phyloP scores from a whole-genome alignment of 2,329 filamentous ascomycete species.

The Fusarium torulosum region DNA sequence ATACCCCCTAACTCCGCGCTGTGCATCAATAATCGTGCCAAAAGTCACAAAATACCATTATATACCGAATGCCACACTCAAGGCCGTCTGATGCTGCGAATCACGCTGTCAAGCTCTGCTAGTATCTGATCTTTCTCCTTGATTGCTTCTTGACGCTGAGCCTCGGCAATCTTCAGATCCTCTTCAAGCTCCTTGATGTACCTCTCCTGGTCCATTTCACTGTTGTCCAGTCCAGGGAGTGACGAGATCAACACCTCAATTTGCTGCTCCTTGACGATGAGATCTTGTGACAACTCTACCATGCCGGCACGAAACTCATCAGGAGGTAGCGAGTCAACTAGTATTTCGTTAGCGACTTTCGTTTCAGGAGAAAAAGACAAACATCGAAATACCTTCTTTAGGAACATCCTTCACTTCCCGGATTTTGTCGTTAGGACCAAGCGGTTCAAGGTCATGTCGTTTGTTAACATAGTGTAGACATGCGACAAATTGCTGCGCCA shows the following conservation, averaged over 20 bases:
- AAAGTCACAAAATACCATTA: background rate
- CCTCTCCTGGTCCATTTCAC: slow-evolving; percentile 79
- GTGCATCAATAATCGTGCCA: slow-evolving; percentile 14
- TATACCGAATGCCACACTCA: slow-evolving; percentile 50
- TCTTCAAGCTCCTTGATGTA: slow-evolving; percentile 74
- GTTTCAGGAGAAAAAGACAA: background rate
- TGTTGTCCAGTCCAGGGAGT: slow-evolving; percentile 82
- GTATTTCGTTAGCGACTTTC: slow-evolving; percentile 5
- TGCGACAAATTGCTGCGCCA: slow-evolving; percentile 76
- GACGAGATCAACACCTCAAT: slow-evolving; percentile 82
- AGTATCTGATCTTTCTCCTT: slow-evolving; percentile 73
- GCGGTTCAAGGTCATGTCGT: slow-evolving; percentile 74
- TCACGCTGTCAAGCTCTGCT: slow-evolving; percentile 70
- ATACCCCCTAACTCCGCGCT: slow-evolving; percentile 42
- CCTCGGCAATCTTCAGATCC: slow-evolving; percentile 73
- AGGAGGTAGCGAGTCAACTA: slow-evolving; percentile 71
- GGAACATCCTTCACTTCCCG: slow-evolving; percentile 68
- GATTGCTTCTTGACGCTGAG: slow-evolving; percentile 71
- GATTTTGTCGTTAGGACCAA: slow-evolving; percentile 69
- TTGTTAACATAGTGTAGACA: slow-evolving; percentile 74
- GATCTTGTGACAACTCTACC: slow-evolving; percentile 79
- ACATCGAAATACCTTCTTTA: slow-evolving; percentile 60
- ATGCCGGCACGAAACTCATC: slow-evolving; percentile 76
- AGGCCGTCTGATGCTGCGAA: slow-evolving; percentile 70
- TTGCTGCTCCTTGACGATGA: slow-evolving; percentile 85